Evolutionary conservation across 495 filamentous ascomycete genomes (phyloP).

Genomic region (Podospora bellae-mahoneyi): DNA sequence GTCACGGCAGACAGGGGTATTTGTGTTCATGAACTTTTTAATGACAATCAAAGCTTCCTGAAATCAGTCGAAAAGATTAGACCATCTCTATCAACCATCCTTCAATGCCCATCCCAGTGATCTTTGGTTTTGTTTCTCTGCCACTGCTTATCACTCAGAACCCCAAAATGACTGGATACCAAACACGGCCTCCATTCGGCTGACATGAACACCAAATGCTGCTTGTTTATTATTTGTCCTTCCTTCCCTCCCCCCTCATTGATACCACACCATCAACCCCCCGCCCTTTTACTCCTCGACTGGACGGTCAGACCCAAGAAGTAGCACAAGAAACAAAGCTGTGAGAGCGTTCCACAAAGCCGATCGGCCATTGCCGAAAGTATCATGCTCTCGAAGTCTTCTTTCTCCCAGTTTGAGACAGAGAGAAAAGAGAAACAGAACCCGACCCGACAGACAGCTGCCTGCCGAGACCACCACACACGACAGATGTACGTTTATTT

Average conservation of each 20-base stretch:
- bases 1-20: constrained; percentile 38
- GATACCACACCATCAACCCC: background rate
- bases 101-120: too few species aligned
- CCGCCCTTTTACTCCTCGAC: background rate
- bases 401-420: constrained; percentile 5
- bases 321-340: constrained; percentile 7
- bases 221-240: background rate
- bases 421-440: background rate
- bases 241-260: background rate
- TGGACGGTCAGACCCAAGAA: background rate
- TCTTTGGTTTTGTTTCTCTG: background rate
- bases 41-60: too few species aligned
- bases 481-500: background rate
- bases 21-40: background rate
- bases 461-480: background rate
- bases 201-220: background rate
- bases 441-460: background rate
- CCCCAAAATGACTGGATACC: background rate
- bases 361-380: constrained; percentile 13
- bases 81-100: too few species aligned
- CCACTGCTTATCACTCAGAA: background rate
- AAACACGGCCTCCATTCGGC: background rate
- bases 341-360: constrained; percentile 6
- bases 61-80: too few species aligned
- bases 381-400: background rate